Evolutionary conservation across 2,329 filamentous ascomycete species (phyloP), one percentile per base, ranked within the genome.

Genomic region (Cadophora sp.): DNA sequence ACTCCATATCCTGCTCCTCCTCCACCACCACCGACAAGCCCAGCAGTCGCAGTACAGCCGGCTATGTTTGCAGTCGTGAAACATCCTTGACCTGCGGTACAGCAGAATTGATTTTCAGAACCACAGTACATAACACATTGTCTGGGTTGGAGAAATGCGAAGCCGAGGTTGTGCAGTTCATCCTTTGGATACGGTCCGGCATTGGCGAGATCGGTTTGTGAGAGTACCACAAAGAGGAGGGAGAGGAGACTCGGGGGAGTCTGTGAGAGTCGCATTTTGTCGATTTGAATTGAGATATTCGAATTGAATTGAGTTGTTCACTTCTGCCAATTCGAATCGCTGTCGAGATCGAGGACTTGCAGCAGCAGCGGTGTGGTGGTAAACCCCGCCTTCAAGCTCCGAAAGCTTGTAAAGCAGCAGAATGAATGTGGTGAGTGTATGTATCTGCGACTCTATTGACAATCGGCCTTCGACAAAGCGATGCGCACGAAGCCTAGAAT

Each of bases 41-140:
- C 61, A 47, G 41, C 76, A 77, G 59, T 68, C 8, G 71, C 64
- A 45, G 80, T 75, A 72, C 86, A 89, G 62, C 81, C 83, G 36
- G 86, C 85, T 48, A 85, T 78, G 71, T 82, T 81, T 70, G 79
- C 77, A 5, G 80, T 76, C 6, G 86, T 89, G 66, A 81, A 83
- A 80, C 87, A 89, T 39, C 78, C 73, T 73, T 86, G 77, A 62
- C 79, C 80, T 63, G 77, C 71, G 24, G 75, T 76, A 73, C 87
- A 89, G 79, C 87, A 89, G 77, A 83, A 83, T 75, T 85, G 81
- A 72, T 83, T 83, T 63, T 85, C 78, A 61, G 79, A 76, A 68
- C 87, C 87, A 77, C 87, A 89, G 77, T 83, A 83, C 43, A 81
- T 76, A 55, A 77, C 80, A 79, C 86, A 88, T 20, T 53, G 41